A percentile compares a stretch with the other conserved stretches of the same genome.
Evolutionary conservation across 352 stramenopile genomes (phyloP).

Genomic region (Blastocystis sp.): DNA sequence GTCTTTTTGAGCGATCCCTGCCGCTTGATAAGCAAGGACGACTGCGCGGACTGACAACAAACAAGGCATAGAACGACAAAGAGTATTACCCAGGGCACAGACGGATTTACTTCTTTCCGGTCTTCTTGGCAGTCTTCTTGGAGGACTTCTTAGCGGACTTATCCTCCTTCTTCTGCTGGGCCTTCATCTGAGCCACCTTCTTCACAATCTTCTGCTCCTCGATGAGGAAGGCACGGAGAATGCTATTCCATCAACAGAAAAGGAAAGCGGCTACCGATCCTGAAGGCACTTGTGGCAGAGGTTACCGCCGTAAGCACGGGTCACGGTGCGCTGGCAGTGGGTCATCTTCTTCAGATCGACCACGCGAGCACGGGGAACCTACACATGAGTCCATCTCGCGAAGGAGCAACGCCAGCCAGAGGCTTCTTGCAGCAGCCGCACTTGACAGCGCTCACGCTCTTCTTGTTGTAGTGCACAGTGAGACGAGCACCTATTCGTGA

Average conservation of each 20-base stretch:
- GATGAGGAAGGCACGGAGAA: slow-evolving; percentile 96
- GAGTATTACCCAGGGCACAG: slow-evolving; percentile 12
- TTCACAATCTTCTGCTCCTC: slow-evolving; percentile 99
- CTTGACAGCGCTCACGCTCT: slow-evolving; percentile 86
- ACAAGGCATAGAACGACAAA: slow-evolving; percentile 42
- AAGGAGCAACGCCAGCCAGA: slow-evolving; percentile 73
- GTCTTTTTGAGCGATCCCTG: neutral
- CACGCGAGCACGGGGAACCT: slow-evolving; percentile 70
- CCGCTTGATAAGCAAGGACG: neutral
- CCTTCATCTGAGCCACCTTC: slow-evolving; percentile 93
- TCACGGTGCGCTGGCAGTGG: slow-evolving; percentile 88
- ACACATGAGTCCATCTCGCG: neutral
- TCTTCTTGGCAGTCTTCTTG: slow-evolving; percentile 53
- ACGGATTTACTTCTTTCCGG: slow-evolving; percentile 38
- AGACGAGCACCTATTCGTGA: slow-evolving; percentile 80
- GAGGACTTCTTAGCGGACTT: slow-evolving; percentile 52
- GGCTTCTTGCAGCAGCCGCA: slow-evolving; percentile 91
- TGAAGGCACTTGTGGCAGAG: slow-evolving; percentile 88
- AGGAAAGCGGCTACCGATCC: slow-evolving; percentile 73
- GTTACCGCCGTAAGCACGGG: slow-evolving; percentile 90
- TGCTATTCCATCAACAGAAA: slow-evolving; percentile 72
- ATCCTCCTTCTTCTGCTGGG: slow-evolving; percentile 76
- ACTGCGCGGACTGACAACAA: neutral
- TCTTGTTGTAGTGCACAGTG: slow-evolving; percentile 88
- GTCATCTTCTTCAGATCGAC: slow-evolving; percentile 80